A percentile compares a stretch with the other conserved stretches of the same genome.
phyloP scores from a whole-genome alignment of 1,284 basidiomycete genomes.

The Neonothopanus nambi region DNA sequence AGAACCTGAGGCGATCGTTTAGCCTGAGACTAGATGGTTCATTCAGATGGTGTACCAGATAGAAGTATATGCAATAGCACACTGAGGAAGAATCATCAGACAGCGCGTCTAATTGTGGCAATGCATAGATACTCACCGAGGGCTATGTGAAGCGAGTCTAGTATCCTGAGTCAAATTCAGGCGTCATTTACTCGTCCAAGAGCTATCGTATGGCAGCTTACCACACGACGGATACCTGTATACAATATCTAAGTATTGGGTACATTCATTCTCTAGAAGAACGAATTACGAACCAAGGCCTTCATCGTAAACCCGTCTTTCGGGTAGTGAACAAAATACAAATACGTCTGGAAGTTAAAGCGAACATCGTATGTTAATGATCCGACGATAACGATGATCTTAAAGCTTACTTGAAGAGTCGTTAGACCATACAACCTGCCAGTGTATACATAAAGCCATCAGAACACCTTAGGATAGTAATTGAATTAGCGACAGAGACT shows the following conservation, averaged over 20 bases:
- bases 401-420: constrained; percentile 8
- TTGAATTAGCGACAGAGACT: background rate
- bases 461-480: background rate
- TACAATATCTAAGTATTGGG: background rate
- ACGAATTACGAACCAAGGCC: constrained; percentile 16
- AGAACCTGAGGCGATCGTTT: constrained; percentile 28
- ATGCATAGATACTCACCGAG: constrained; percentile 4
- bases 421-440: constrained; percentile 12
- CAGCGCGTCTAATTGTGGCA: background rate
- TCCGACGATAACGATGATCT: no score
- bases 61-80: constrained; percentile 35
- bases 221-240: constrained; percentile 19
- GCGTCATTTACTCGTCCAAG: no score
- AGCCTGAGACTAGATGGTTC: no score
- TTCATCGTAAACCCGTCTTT: constrained; percentile 17
- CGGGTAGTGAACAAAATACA: constrained; percentile 26
- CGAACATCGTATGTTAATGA: no score
- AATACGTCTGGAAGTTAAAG: constrained; percentile 18
- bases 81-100: constrained; percentile 23
- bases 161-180: constrained; percentile 1
- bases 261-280: no score
- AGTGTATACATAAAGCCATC: background rate
- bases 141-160: constrained; percentile 9
- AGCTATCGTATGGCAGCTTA: background rate
- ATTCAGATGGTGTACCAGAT: constrained; percentile 28